A percentile compares a stretch with the other conserved stretches of the same genome.
These are phyloP conservation scores for Tulasnella sp. DNA, from an alignment of 768 basidiomycete species.

Conservation along the genomic window DNA sequence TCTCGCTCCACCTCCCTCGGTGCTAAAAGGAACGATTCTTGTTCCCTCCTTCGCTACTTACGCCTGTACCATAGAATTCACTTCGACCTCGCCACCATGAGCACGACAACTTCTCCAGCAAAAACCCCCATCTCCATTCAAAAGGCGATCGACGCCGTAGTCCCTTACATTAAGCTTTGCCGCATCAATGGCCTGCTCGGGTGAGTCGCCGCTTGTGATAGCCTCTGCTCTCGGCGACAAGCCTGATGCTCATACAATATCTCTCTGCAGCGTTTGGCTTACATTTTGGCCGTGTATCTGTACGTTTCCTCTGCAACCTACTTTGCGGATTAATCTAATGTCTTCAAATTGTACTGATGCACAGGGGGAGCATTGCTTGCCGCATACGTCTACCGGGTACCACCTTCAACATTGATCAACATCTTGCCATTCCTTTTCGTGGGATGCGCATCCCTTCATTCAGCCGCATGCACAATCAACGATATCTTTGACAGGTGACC, in stretches of 20 bases:
- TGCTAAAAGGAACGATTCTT: not conserved
- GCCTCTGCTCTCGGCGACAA: not conserved
- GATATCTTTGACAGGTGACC: slow-evolving; percentile 39
- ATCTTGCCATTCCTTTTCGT: not conserved
- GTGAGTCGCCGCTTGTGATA: not conserved
- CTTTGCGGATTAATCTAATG: not conserved
- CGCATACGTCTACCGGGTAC: not conserved
- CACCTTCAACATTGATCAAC: not conserved
- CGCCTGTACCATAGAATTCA: not conserved
- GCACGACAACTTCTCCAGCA: not conserved
- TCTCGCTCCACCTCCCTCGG: not conserved
- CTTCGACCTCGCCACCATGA: not conserved
- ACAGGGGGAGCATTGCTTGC: slow-evolving; percentile 4
- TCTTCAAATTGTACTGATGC: not conserved
- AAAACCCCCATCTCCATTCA: not conserved
- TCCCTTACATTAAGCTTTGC: slow-evolving; percentile 2
- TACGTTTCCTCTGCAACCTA: not conserved
- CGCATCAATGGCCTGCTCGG: slow-evolving; percentile 9
- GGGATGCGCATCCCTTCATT: slow-evolving; percentile 24
- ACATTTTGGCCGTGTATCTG: slow-evolving; percentile 9
- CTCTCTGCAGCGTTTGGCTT: not conserved
- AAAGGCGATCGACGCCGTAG: not conserved
- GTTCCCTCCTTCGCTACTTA: not conserved
- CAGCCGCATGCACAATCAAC: slow-evolving; percentile 44
- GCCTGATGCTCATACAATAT: not conserved